Percentiles rank a stretch among this genome's conserved stretches.
Evolutionary conservation across 805 yeast species (phyloP).

Genomic region (Myxozyma udenii): DNA sequence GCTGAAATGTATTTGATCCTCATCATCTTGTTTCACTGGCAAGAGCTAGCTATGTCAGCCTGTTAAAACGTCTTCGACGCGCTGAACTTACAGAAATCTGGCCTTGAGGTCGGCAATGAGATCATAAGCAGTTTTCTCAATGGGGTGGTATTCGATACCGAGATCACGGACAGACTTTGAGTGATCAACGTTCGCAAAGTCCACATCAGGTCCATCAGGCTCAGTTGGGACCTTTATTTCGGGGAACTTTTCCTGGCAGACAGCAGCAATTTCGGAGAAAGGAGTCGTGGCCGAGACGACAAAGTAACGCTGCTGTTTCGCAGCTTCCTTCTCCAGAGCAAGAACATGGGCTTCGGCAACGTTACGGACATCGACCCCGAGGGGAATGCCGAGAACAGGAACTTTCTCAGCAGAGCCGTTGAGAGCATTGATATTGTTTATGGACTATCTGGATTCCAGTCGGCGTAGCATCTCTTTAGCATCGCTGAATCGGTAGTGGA

Average conservation of each 20-base stretch:
- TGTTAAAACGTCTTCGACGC: too few species aligned
- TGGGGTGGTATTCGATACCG: conserved; percentile 32
- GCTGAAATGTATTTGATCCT: too few species aligned
- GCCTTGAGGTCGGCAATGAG: too few species aligned
- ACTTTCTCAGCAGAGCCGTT: conserved; percentile 27
- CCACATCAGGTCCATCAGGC: conserved; percentile 2
- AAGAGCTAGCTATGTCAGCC: too few species aligned
- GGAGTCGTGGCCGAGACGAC: conserved; percentile 27
- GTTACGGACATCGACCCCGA: conserved; percentile 57
- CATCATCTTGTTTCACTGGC: too few species aligned
- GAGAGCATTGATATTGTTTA: too few species aligned
- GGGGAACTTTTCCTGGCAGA: conserved; percentile 26
- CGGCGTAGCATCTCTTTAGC: conserved; percentile 46
- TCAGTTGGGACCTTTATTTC: conserved; percentile 23
- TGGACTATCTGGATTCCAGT: too few species aligned
- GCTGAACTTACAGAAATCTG: too few species aligned
- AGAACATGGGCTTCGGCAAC: conserved; percentile 56
- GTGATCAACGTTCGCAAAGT: conserved; percentile 10
- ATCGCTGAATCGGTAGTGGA: conserved; percentile 37
- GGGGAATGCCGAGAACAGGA: conserved; percentile 29
- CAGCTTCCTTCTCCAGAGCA: conserved; percentile 43
- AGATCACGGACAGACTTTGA: conserved; percentile 27
- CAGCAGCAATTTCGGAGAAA: conserved; percentile 15
- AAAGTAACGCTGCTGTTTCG: conserved; percentile 35
- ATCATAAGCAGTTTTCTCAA: conserved; percentile 29